Conservation (phyloP, 495 filamentous ascomycete genomes). For the Penicillium goetzii region DNA sequence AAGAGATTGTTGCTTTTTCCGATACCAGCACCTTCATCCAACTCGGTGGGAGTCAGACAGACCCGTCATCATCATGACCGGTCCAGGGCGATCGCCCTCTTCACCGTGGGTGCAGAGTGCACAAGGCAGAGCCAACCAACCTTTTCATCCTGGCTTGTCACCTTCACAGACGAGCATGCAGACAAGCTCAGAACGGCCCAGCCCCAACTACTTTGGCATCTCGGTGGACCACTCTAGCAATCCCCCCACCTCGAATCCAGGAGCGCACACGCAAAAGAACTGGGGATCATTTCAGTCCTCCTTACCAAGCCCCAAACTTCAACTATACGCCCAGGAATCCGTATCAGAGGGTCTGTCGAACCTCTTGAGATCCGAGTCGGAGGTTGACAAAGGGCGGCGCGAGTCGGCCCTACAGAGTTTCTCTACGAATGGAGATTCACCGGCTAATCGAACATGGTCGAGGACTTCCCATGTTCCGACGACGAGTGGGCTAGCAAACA, state of each 20-base stretch:
- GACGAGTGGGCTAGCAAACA: background rate
- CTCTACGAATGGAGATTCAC: slow-evolving; percentile 23
- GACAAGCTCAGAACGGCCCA: slow-evolving; percentile 52
- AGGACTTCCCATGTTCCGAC: slow-evolving; percentile 2
- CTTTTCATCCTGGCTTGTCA: slow-evolving; percentile 40
- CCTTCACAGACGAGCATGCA: slow-evolving; percentile 46
- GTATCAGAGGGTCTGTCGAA: slow-evolving; percentile 76
- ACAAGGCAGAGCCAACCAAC: slow-evolving; percentile 22
- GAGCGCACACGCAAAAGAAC: slow-evolving; percentile 62
- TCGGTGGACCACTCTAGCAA: slow-evolving; percentile 62
- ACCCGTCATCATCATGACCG: slow-evolving; percentile 46
- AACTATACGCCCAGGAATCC: slow-evolving; percentile 72
- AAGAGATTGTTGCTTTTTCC: slow-evolving; percentile 14
- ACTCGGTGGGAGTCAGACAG: slow-evolving; percentile 22
- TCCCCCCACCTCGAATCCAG: slow-evolving; percentile 60
- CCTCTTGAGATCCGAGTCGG: slow-evolving; percentile 40
- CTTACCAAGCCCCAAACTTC: slow-evolving; percentile 66
- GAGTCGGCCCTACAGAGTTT: slow-evolving; percentile 29
- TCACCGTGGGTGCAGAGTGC: slow-evolving; percentile 49
- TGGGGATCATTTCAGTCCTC: slow-evolving; percentile 76
- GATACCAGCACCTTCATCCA: slow-evolving; percentile 9
- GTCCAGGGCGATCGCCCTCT: slow-evolving; percentile 49
- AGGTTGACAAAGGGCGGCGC: slow-evolving; percentile 28
- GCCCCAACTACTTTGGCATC: slow-evolving; percentile 84
- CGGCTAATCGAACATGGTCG: slow-evolving; percentile 14